Evolutionary conservation across 306 rosid genomes (phyloP).

Genomic region (Ceratonia siliqua): DNA sequence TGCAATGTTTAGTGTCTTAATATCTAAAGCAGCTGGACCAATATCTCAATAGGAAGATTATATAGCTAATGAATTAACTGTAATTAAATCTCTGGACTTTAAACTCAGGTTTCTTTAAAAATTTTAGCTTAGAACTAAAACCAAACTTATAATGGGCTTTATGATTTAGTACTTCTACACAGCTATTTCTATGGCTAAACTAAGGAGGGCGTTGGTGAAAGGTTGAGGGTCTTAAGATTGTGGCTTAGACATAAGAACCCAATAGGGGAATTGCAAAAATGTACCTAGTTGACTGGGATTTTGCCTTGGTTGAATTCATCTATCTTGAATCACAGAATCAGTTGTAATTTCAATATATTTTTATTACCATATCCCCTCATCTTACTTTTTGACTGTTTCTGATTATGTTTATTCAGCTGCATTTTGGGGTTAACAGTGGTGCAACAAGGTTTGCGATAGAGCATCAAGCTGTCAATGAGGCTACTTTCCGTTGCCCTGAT

Average conservation of each 20-base stretch:
- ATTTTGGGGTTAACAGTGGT: slow-evolving; percentile 95
- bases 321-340: slow-evolving; percentile 8
- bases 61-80: not conserved
- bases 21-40: not conserved
- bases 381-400: slow-evolving; percentile 20
- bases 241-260: not conserved
- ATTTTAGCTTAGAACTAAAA: not conserved
- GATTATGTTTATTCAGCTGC: slow-evolving; percentile 55
- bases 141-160: slow-evolving; percentile 5
- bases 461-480: slow-evolving; percentile 94
- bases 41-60: not conserved
- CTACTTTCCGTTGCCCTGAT: slow-evolving; percentile 96
- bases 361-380: not conserved
- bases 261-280: slow-evolving; percentile 5
- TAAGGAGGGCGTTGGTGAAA: not conserved
- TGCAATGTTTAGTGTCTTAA: not conserved
- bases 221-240: slow-evolving; percentile 9
- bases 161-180: not conserved
- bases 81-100: slow-evolving; percentile 10
- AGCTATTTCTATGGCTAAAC: slow-evolving; percentile 1
- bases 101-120: not conserved
- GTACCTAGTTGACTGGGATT: slow-evolving; percentile 8
- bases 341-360: slow-evolving; percentile 7
- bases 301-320: slow-evolving; percentile 4
- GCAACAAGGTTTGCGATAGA: slow-evolving; percentile 90